A percentile compares a stretch with the other conserved stretches of the same genome.
Evolutionary conservation across 164 flowering plant species (phyloP).

Genomic region (Chimonanthus salicifolius): DNA sequence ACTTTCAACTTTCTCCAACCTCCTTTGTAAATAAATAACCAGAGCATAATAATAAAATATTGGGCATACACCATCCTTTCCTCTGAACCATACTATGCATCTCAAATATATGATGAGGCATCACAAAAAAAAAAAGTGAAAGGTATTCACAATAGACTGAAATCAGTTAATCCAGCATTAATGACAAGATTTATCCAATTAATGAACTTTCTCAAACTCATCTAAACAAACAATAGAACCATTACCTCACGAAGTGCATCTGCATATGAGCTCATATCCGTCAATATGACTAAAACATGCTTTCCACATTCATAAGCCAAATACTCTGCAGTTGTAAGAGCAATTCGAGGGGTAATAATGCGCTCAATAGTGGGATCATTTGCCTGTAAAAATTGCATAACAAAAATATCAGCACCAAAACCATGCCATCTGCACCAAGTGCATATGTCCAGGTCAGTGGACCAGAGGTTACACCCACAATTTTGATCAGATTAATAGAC

Average conservation of each 20-base stretch:
- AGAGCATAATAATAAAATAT: too few relatives aligned
- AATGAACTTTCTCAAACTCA: neutral
- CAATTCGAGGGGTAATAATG: slow-evolving; percentile 94
- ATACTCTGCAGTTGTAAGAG: slow-evolving; percentile 96
- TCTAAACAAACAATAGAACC: neutral
- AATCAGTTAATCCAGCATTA: too few relatives aligned
- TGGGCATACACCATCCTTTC: too few relatives aligned
- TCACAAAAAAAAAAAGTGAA: too few relatives aligned
- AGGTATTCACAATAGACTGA: too few relatives aligned
- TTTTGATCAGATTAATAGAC: neutral
- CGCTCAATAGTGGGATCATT: slow-evolving; percentile 98
- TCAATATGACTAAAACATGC: slow-evolving; percentile 92
- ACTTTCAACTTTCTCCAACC: too few relatives aligned
- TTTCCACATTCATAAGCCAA: slow-evolving; percentile 99
- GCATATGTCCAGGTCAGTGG: neutral
- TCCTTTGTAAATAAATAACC: too few relatives aligned
- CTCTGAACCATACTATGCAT: too few relatives aligned
- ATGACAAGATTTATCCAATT: too few relatives aligned
- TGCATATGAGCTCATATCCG: slow-evolving; percentile 98
- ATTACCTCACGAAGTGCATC: slow-evolving; percentile 98
- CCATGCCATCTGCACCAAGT: neutral
- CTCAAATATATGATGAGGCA: too few relatives aligned
- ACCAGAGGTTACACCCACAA: neutral
- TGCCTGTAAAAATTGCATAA: slow-evolving; percentile 47
- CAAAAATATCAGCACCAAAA: neutral